Evolutionary conservation across 768 basidiomycete genomes (phyloP).

Genomic region (Crepidotus variabilis): DNA sequence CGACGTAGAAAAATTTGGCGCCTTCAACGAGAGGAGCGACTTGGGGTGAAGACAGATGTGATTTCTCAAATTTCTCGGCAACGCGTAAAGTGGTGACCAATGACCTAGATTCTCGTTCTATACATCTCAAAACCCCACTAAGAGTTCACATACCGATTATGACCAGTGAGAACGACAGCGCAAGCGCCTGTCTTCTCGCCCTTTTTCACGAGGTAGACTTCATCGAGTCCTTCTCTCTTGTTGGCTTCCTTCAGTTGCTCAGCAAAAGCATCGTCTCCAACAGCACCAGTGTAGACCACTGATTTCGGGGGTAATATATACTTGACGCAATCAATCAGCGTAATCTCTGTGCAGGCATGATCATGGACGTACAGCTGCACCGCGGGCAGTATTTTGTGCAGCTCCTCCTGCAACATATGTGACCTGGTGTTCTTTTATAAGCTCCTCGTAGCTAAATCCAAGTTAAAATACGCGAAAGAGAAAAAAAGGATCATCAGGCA

Average conservation of each 20-base stretch:
- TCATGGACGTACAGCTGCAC: slow-evolving; percentile 73
- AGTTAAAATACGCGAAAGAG: slow-evolving; percentile 2
- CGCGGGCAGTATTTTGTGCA: slow-evolving; percentile 94
- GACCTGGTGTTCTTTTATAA: slow-evolving; percentile 70
- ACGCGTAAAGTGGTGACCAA: slow-evolving; percentile 88
- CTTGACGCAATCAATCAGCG: slow-evolving; percentile 36
- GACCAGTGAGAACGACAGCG: slow-evolving; percentile 91
- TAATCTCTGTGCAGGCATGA: neutral
- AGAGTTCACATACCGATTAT: slow-evolving; percentile 62
- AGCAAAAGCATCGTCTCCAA: slow-evolving; percentile 91
- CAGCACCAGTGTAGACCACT: slow-evolving; percentile 92
- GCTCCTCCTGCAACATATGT: slow-evolving; percentile 97
- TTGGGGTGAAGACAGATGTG: slow-evolving; percentile 72
- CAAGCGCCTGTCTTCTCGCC: slow-evolving; percentile 94
- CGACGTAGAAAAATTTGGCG: slow-evolving; percentile 90
- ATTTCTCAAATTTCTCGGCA: slow-evolving; percentile 84
- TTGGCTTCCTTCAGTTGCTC: slow-evolving; percentile 88
- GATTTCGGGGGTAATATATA: slow-evolving; percentile 86
- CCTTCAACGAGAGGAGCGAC: slow-evolving; percentile 75
- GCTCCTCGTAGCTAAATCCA: slow-evolving; percentile 75
- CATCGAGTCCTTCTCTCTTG: slow-evolving; percentile 83
- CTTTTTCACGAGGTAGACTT: slow-evolving; percentile 86
- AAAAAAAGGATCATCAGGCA: neutral
- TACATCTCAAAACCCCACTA: neutral
- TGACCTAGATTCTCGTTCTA: slow-evolving; percentile 48